Percentiles rank a stretch among this genome's conserved stretches.
Evolutionary conservation across 192 early-diverging fungal species (phyloP).

Genomic region (Chytriomyces hyalinus): DNA sequence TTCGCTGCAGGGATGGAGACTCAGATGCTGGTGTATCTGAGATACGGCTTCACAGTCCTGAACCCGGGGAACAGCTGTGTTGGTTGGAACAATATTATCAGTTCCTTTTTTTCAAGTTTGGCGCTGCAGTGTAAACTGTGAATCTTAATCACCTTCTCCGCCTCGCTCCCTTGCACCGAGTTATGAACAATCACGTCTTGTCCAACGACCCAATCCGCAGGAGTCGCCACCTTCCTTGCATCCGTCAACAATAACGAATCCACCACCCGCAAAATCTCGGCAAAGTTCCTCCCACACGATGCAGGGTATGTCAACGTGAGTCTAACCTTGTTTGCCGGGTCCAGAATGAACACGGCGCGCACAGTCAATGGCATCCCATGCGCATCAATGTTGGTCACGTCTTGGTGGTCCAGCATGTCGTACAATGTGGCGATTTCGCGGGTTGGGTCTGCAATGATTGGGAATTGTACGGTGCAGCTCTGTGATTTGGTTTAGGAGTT

Average conservation of each 20-base stretch:
- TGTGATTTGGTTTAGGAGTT: constrained; percentile 34
- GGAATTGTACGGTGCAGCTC: constrained; percentile 78
- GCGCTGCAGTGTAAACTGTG: background rate
- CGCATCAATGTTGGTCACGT: constrained; percentile 85
- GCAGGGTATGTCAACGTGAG: constrained; percentile 92
- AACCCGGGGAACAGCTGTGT: constrained; percentile 78
- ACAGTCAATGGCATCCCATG: constrained; percentile 94
- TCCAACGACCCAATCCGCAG: constrained; percentile 88
- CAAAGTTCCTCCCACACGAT: constrained; percentile 92
- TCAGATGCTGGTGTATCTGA: constrained; percentile 61
- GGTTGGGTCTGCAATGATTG: constrained; percentile 92
- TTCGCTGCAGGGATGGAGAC: background rate
- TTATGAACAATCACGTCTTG: constrained; percentile 91
- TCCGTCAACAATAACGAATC: constrained; percentile 94
- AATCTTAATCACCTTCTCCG: constrained; percentile 41
- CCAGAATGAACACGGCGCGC: constrained; percentile 94
- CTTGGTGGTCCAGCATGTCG: constrained; percentile 97
- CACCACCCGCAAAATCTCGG: constrained; percentile 91
- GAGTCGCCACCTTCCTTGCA: constrained; percentile 87
- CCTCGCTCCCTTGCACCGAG: constrained; percentile 80
- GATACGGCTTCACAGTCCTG: constrained; percentile 81
- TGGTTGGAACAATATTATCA: background rate
- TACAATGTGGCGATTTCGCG: constrained; percentile 88
- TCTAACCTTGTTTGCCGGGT: constrained; percentile 89
- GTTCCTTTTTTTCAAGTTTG: background rate